A percentile compares a stretch with the other conserved stretches of the same genome.
Conservation (phyloP, 352 stramenopile species). For the Globisporangium irregulare region DNA sequence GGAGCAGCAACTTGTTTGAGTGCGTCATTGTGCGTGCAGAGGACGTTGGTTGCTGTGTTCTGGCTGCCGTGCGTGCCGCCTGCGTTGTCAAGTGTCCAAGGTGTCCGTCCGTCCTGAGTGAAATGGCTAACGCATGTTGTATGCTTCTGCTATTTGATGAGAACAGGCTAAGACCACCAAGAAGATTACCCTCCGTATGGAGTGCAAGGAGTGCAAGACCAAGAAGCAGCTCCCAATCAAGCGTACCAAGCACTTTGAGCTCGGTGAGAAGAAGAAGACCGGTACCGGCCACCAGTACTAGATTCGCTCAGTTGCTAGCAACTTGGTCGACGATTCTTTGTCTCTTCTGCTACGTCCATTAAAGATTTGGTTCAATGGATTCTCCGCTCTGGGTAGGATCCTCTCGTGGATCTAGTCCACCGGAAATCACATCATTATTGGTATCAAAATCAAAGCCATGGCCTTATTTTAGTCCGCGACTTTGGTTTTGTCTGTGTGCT, state of each 20-base stretch:
- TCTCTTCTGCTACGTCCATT: slow-evolving; percentile 25
- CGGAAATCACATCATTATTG: slow-evolving; percentile 11
- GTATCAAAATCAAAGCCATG: slow-evolving; percentile 41
- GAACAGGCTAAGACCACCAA: slow-evolving; percentile 97
- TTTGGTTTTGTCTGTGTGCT: background rate
- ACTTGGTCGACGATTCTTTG: slow-evolving; percentile 15
- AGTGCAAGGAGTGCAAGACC: slow-evolving; percentile 99
- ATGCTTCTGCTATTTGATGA: slow-evolving; percentile 1
- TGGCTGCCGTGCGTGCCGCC: background rate
- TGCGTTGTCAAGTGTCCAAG: background rate
- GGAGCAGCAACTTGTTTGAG: background rate
- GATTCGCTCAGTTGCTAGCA: slow-evolving; percentile 27
- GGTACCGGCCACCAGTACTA: slow-evolving; percentile 96
- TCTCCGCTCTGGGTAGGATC: background rate
- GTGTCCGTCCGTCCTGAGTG: background rate
- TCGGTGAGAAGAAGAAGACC: slow-evolving; percentile 99
- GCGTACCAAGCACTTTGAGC: slow-evolving; percentile 99
- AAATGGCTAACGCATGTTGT: background rate
- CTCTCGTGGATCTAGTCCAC: slow-evolving; percentile 2
- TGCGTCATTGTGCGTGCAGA: background rate
- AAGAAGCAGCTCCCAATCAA: slow-evolving; percentile 99
- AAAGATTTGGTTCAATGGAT: slow-evolving; percentile 19
- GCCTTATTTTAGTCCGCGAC: slow-evolving; percentile 47
- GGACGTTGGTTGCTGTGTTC: background rate
- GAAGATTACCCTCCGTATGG: slow-evolving; percentile 96